Conservation (phyloP, 176 grass and related monocot genomes). For the Dactylis glomerata region DNA sequence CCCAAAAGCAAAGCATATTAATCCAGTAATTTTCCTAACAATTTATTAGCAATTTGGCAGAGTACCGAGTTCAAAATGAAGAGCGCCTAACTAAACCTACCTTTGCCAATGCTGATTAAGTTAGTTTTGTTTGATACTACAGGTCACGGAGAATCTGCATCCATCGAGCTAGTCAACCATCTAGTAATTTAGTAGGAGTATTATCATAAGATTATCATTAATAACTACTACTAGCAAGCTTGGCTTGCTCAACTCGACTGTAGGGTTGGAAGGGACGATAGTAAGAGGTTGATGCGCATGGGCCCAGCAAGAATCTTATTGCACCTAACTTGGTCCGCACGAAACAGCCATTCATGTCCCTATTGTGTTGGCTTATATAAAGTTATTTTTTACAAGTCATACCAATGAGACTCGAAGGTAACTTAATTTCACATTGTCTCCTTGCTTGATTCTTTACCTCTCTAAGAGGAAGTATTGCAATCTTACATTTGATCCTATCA, state of each 20-base stretch:
- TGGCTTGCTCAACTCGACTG: not conserved
- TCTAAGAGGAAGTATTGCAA: not conserved
- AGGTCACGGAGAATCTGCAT: not conserved
- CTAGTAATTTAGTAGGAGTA: not conserved
- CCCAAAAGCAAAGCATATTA: not conserved
- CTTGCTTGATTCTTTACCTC: not conserved
- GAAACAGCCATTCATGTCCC: not conserved
- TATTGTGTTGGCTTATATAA: not conserved
- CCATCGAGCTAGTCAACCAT: not conserved
- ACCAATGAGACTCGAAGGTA: not conserved
- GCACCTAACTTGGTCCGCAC: constrained; percentile 12
- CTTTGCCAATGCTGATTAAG: not conserved
- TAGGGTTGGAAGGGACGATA: constrained; percentile 4
- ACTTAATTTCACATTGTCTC: not conserved
- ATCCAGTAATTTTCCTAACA: not conserved
- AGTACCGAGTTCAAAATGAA: not conserved
- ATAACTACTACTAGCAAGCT: not conserved
- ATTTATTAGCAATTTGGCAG: not conserved
- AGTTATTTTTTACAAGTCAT: not conserved
- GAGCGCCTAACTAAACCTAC: not conserved
- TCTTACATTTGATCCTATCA: not conserved
- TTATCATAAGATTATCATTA: not conserved
- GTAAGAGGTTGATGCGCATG: not conserved
- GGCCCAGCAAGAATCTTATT: not conserved
- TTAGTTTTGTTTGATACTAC: not conserved